These are phyloP conservation scores for Simmondsia chinensis DNA, from an alignment of 148 eudicot species.

Conservation along the genomic window DNA sequence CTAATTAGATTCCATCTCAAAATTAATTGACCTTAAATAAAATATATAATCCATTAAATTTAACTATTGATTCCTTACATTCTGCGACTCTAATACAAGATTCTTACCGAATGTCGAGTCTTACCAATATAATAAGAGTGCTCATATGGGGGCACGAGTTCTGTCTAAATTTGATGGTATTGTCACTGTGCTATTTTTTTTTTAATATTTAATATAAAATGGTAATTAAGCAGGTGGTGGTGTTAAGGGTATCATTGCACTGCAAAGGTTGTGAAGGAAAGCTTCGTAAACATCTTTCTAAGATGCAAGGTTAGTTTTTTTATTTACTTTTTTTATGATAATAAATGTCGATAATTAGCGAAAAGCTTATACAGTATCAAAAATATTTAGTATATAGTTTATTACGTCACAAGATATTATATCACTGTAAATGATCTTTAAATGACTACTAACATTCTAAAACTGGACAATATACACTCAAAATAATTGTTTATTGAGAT, in stretches of 20 bases:
- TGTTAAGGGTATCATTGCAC: conserved; percentile 75
- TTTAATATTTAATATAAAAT: neutral
- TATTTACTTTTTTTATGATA: neutral
- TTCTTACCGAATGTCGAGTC: too few relatives aligned
- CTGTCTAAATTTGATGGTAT: conserved; percentile 6
- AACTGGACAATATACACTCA: too few relatives aligned
- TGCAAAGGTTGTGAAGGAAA: conserved; percentile 95
- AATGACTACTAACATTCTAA: neutral
- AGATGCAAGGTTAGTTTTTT: conserved; percentile 65
- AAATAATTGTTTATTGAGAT: neutral
- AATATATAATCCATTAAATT: too few relatives aligned
- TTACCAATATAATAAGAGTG: too few relatives aligned
- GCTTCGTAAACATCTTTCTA: conserved; percentile 78
- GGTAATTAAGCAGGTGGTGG: conserved; percentile 54
- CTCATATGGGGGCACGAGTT: too few relatives aligned
- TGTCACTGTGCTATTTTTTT: conserved; percentile 13
- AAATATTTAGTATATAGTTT: neutral
- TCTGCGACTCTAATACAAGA: too few relatives aligned
- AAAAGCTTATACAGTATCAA: too few relatives aligned
- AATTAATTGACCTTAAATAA: too few relatives aligned
- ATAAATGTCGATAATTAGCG: neutral
- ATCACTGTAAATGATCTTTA: too few relatives aligned
- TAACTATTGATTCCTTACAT: too few relatives aligned
- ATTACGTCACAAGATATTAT: neutral
- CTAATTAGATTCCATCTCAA: too few relatives aligned